A percentile compares a stretch with the other conserved stretches of the same genome.
Evolutionary conservation across 2,329 filamentous ascomycete species (phyloP).

Genomic region (Calonectria fujianensis): DNA sequence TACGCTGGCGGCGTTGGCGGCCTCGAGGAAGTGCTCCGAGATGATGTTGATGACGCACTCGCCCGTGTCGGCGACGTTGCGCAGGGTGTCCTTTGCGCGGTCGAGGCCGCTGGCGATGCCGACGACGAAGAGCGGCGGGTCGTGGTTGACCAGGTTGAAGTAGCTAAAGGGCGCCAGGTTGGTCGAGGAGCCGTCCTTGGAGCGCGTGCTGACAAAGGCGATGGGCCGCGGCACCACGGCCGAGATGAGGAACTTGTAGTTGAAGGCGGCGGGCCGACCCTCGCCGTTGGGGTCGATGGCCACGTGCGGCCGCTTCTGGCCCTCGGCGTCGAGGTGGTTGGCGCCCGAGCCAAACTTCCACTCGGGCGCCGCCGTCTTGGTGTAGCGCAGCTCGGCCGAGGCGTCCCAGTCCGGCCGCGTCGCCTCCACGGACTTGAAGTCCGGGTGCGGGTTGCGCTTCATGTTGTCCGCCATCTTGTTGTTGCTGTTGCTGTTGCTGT

Average conservation of each 20-base stretch:
- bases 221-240: slow-evolving; percentile 89
- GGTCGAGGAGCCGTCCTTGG: slow-evolving; percentile 74
- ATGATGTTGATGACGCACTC: slow-evolving; percentile 94
- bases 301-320: slow-evolving; percentile 73
- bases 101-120: slow-evolving; percentile 68
- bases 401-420: slow-evolving; percentile 77
- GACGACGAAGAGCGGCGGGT: slow-evolving; percentile 87
- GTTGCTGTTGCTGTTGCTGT: too few relatives aligned
- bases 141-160: slow-evolving; percentile 88
- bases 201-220: slow-evolving; percentile 75
- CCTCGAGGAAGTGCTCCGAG: slow-evolving; percentile 88
- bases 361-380: slow-evolving; percentile 77
- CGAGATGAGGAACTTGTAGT: slow-evolving; percentile 95
- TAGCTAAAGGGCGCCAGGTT: slow-evolving; percentile 95
- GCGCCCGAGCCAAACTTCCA: slow-evolving; percentile 81
- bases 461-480: slow-evolving; percentile 57
- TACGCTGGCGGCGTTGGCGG: slow-evolving; percentile 87
- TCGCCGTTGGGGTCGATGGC: slow-evolving; percentile 87
- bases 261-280: slow-evolving; percentile 80
- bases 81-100: slow-evolving; percentile 85
- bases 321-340: slow-evolving; percentile 68
- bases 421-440: slow-evolving; percentile 84
- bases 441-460: slow-evolving; percentile 77
- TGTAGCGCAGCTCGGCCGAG: slow-evolving; percentile 70
- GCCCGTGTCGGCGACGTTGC: slow-evolving; percentile 81